Evolutionary conservation across 2,329 filamentous ascomycete species (phyloP), one percentile per base, ranked within the genome.

Genomic region (Alternaria brassicicola): DNA sequence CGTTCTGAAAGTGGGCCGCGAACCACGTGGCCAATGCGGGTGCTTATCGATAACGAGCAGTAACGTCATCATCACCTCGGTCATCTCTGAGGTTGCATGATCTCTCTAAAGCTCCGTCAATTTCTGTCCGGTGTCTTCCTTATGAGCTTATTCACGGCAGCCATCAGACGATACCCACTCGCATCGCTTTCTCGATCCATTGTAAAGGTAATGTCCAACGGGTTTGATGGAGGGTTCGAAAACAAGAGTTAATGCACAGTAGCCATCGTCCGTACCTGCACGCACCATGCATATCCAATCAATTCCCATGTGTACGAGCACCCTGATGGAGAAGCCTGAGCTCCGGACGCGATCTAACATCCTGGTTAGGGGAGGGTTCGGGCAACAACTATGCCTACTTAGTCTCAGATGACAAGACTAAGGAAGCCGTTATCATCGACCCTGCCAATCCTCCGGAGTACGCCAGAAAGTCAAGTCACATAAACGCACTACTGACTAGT

Each of bases 351-450:
- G 6, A 7, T 47, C 43, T 66, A 21, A 65, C 33, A 13, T 0
- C 23, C 9, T 15, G n/a, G 0, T 36, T 55, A 93, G 90, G 90
- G 90, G 88, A 86, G 80, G 91, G 90, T 52, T 88, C 78, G 72
- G 85, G 87, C 73, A 89, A 95, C 79, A 95, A 95, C 81, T 95
- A 94, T 79, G 90, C 91, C 71, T 95, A 95, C 75, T 76, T 84
- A 35, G 80, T 84, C 4, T 80, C 78, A 28, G 81, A 83, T 58
- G 80, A 82, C 60, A 81, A 81, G 70, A 79, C 79, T 19, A 82
- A 80, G 60, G 80, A 83, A 57, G 78, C 80, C 31, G 80, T 82
- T 26, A 89, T 95, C 66, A 88, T 95, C 66, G 91, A 95, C 75
- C 91, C 91, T 43, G 91, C 91, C 9, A 86, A 92, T 71, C 89